Evolutionary conservation across 2,329 filamentous ascomycete genomes (phyloP).

Genomic region (Emergomyces orientalis): DNA sequence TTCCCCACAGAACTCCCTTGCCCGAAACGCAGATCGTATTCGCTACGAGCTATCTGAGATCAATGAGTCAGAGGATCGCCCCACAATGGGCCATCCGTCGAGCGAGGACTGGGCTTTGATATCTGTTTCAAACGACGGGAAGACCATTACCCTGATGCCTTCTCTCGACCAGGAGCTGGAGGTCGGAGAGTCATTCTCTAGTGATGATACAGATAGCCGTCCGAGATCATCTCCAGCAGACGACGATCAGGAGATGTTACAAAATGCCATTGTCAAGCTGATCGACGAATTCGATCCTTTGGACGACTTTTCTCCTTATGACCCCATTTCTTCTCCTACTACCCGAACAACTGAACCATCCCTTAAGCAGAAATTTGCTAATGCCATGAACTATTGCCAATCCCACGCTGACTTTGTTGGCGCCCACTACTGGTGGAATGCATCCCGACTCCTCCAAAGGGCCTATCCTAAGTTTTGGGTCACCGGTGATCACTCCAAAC

Average conservation of each 20-base stretch:
- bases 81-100: constrained; percentile 64
- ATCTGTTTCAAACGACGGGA: constrained; percentile 66
- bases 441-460: constrained; percentile 60
- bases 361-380: constrained; percentile 42
- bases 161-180: constrained; percentile 54
- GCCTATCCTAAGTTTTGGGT: constrained; percentile 47
- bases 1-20: constrained; percentile 21
- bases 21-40: constrained; percentile 31
- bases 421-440: constrained; percentile 77
- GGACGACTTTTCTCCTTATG: constrained; percentile 35
- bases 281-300: constrained; percentile 77
- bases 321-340: constrained; percentile 7
- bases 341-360: constrained; percentile 16
- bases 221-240: constrained; percentile 39
- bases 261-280: constrained; percentile 69
- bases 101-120: constrained; percentile 75
- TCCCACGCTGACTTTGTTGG: constrained; percentile 74
- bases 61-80: constrained; percentile 33
- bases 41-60: constrained; percentile 34
- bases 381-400: constrained; percentile 66
- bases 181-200: constrained; percentile 50
- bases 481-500: constrained; percentile 57
- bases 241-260: constrained; percentile 70
- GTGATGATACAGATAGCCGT: constrained; percentile 42
- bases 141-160: constrained; percentile 58